Percentiles rank a stretch among this genome's conserved stretches.
Conservation (phyloP, 192 early-diverging fungal genomes). For the Phlyctochytrium arcticum region DNA sequence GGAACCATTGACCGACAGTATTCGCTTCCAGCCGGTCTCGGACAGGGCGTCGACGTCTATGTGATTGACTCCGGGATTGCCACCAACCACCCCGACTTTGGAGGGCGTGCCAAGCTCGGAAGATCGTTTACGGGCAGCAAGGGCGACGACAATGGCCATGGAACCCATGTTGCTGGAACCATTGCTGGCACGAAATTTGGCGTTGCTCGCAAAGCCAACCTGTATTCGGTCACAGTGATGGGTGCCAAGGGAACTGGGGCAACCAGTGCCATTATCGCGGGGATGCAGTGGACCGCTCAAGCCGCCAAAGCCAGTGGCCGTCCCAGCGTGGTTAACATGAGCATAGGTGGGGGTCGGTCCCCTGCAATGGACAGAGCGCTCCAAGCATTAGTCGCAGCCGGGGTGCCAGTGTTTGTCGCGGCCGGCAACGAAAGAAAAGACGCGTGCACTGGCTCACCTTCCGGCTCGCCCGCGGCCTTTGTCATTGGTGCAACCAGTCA, state of each 20-base stretch:
- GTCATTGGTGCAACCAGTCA: conserved; percentile 22
- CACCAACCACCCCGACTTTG: conserved; percentile 79
- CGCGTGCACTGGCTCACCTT: conserved; percentile 25
- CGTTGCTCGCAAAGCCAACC: conserved; percentile 64
- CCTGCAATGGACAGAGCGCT: conserved; percentile 57
- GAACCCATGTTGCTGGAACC: conserved; percentile 52
- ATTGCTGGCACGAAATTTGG: conserved; percentile 55
- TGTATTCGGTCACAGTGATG: conserved; percentile 70
- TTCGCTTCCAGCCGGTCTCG: too few species aligned
- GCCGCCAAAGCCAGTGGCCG: conserved; percentile 12
- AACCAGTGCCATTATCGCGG: conserved; percentile 45
- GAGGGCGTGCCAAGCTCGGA: conserved; percentile 72
- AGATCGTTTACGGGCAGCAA: conserved; percentile 31
- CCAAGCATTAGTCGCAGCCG: conserved; percentile 24
- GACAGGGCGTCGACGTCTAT: conserved; percentile 78
- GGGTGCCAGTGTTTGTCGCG: conserved; percentile 43
- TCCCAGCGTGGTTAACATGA: conserved; percentile 47
- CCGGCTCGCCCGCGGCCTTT: conserved; percentile 9
- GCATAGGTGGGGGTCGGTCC: conserved; percentile 72
- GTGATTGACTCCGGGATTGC: conserved; percentile 94
- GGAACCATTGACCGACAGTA: too few species aligned
- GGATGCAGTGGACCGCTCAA: conserved; percentile 36
- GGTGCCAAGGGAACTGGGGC: conserved; percentile 40
- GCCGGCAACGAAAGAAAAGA: conserved; percentile 12
- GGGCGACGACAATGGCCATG: conserved; percentile 43